Evolutionary conservation across 148 eudicot genomes (phyloP), one percentile per base, ranked within the genome.

Genomic region (Gaultheria prostrata): DNA sequence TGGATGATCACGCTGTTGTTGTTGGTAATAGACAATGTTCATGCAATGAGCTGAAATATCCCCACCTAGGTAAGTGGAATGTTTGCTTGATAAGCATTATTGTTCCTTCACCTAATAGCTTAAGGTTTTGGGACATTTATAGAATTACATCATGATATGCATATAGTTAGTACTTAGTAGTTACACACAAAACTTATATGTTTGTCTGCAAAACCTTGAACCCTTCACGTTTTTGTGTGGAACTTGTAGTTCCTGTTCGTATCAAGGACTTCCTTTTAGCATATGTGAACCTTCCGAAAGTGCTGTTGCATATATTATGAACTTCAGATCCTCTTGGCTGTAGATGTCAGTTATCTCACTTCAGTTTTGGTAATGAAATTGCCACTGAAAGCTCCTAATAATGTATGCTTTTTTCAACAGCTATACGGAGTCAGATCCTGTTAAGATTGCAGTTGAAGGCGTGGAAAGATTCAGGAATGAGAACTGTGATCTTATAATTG

Each of bases 351-450:
- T 30, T 49, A 6, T 61, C 57, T 78, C 69, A 15, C 54, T 73
- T 13, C 72, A 67, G 35, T 28, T 30, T 67, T 13, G 10, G 65
- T 48, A 13, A 80, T 24, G 28, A 48, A 83, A 51, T 76, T 65
- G 14, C 65, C n/a, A 8, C 63, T 30, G 45, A 14, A 33, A 70
- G 39, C 72, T 67, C 72, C 13, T 30, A 28, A 67, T 67, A 67
- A 28, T 26, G 48, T 32, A 71, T 84, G 20, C 57, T 77, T 39
- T 82, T 53, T 15, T 76, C 32, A 72, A 84, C 95, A 97, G 98
- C 90, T 94, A 94, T 81, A 93, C 86, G 84, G 99, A 97, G 82
- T 97, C 98, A 35, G 99, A 97, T 83, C 99, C 99, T 12, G 96
- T 95, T 82, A 95, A 92, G 86, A 95, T 97, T 88, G 99, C 98